Evolutionary conservation across 106 monocot genomes (phyloP), one percentile per base, ranked within the genome.

Genomic region (Dioscorea zingiberensis): DNA sequence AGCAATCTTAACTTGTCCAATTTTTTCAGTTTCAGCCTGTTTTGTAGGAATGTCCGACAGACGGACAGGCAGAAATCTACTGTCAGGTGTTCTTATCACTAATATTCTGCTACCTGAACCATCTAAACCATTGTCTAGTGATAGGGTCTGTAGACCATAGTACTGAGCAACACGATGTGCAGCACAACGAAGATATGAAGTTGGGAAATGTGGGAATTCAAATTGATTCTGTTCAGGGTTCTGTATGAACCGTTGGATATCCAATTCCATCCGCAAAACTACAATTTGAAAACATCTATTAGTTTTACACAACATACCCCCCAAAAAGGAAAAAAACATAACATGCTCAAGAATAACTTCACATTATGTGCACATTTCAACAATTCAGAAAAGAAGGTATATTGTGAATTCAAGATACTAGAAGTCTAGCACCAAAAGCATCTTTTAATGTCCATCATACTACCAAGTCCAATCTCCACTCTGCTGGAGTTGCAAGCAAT

Each of bases 201-300:
- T 91, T 16, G 88, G 88, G 27, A 88, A 79, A 62, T 85, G 81
- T 73, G 77, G 88, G 71, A 97, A 97, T 73, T 97, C 91, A 79
- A 91, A 97, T 48, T 91, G 91, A 17, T 78, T 67, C 48, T 81
- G 83, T 26, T 84, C 74, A 44, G 81, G 51, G 48, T 71, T 86
- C 74, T 85, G 87, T 64, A 91, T 73, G 68, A 97, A 97, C 58
- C 70, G 81, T 54, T 88, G 91, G 38, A 97, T 88, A 56, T 91
- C 95, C 78, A 97, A 59, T 69, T 91, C 95, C 95, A 97, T 91
- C 46, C 95, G 75, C 29, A 97, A 60, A 76, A 97, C 95, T 97
- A 60, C 59, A 86, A 44, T 47, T 64, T 71, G 38, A 19, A n/a
- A 18, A 57, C 16, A 49, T 2, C 49, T 16, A 49, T 49, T 49